A percentile compares a stretch with the other conserved stretches of the same genome.
Evolutionary conservation across 192 early-diverging fungal species (phyloP).

Genomic region (Podila verticillata): DNA sequence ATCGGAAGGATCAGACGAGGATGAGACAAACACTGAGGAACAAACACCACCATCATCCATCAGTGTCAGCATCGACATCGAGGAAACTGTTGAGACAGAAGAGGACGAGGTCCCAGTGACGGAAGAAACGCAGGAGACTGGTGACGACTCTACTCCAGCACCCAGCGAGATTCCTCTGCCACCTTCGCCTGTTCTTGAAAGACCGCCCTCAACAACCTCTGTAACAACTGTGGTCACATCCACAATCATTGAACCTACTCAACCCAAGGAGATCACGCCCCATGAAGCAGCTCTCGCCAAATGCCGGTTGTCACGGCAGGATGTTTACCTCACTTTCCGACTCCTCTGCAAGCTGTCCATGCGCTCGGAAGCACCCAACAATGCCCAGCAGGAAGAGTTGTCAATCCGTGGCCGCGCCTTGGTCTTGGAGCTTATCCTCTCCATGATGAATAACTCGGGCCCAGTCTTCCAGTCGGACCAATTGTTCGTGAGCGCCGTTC

Average conservation of each 20-base stretch:
- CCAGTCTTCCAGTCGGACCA: slow-evolving; percentile 53
- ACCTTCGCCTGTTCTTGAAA: slow-evolving; percentile 22
- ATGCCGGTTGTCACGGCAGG: slow-evolving; percentile 49
- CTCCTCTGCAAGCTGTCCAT: slow-evolving; percentile 55
- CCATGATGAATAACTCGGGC: slow-evolving; percentile 60
- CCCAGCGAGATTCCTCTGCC: slow-evolving; percentile 45
- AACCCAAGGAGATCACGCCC: slow-evolving; percentile 24
- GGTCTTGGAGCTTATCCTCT: slow-evolving; percentile 57
- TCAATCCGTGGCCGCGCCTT: slow-evolving; percentile 53
- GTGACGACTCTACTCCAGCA: neutral
- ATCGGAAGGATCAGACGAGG: slow-evolving; percentile 3
- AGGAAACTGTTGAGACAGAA: neutral
- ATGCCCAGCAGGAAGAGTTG: slow-evolving; percentile 51
- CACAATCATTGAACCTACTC: slow-evolving; percentile 3
- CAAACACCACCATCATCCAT: neutral
- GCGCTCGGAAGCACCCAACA: slow-evolving; percentile 33
- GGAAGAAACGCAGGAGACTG: neutral
- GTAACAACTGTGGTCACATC: neutral
- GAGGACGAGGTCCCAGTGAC: neutral
- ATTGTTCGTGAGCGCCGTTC: slow-evolving; percentile 50
- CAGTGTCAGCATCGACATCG: neutral
- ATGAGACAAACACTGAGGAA: neutral
- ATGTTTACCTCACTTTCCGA: slow-evolving; percentile 54
- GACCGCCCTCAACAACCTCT: slow-evolving; percentile 12
- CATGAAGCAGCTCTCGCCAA: slow-evolving; percentile 24